Base-by-base conservation (phyloP, 139 green algal species). In the Chlamydomonas applanata region DNA sequence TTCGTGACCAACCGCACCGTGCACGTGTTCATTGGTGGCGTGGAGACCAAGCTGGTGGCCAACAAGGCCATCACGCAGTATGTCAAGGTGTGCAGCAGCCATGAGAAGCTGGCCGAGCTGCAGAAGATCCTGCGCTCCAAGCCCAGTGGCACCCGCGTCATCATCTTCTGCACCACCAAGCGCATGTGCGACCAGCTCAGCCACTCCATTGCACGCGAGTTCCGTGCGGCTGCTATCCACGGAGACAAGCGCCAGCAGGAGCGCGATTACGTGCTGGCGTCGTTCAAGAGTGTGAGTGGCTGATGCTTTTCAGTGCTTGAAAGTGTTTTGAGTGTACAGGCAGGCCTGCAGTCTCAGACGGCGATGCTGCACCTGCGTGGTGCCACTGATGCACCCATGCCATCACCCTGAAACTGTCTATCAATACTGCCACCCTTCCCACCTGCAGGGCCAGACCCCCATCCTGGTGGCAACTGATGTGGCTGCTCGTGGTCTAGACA, bases 391-490 rank as follows among this genome's bases (percentile, higher is more conserved):
- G n/a, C n/a, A n/a, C n/a, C n/a, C n/a, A n/a, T n/a, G n/a, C n/a
- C n/a, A n/a, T n/a, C n/a, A n/a, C n/a, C n/a, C n/a, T n/a, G n/a
- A n/a, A n/a, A n/a, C n/a, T n/a, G n/a, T n/a, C n/a, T n/a, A n/a
- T n/a, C n/a, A n/a, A n/a, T n/a, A n/a, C n/a, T n/a, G n/a, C n/a
- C n/a, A n/a, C n/a, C n/a, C n/a, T n/a, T n/a, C n/a, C n/a, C n/a
- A n/a, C n/a, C 40, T 49, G 40, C 92, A 89, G 11, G 96, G 95
- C 62, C 78, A 86, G 29, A 91, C 79, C 29, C 89, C 90, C 9
- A 87, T 98, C 52, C 84, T 97, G 69, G 89, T 98, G 16, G 96
- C 96, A 45, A 98, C 96, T 2, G 96, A 99, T 77, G 96, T 99
- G n/a, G 96, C 96, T 1, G 95, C 96, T 0, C 91, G 96, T 46